Evolutionary conservation across 2,329 filamentous ascomycete genomes (phyloP), one percentile per base, ranked within the genome.

Genomic region (Neopestalotiopsis rosae): DNA sequence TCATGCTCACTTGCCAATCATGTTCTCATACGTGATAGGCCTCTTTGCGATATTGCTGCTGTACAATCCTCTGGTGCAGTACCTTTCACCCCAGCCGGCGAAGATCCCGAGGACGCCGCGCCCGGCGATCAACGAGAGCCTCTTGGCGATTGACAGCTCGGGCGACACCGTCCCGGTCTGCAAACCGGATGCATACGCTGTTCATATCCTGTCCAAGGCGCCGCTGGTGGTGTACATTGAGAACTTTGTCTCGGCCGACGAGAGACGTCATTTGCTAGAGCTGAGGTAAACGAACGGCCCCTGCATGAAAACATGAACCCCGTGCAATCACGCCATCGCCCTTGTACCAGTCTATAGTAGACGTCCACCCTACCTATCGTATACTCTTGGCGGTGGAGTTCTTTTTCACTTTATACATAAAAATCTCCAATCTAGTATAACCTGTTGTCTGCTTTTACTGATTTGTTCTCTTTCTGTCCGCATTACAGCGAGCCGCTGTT

Each of bases 141-240:
- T 88, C 45, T 76, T 88, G 65, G 86, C 86, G 24, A 76, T 87
- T 61, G 85, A 88, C 65, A 68, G 68, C 6, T 71, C 75, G 56
- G 80, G 82, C 71, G 79, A 79, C 64, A 80, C 80, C 24, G 72
- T 72, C 32, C 63, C 68, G 17, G 34, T 12, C 9, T 87, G 85
- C 67, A 74, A 76, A 0, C 73, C 78, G 1, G 81, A 86, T 69
- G 71, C 79, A 2, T 87, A 87, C 74, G 77, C 79, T 1, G 81
- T 85, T 57, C 84, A 86, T 67, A 79, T 88, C 30, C 75, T 85
- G 68, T 86, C 81, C 59, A 81, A 83, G 67, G 83, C 83, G 67
- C 87, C 87, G 24, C 74, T 89, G 49, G 84, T 89, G 2, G 73
- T 89, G 4, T 89, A 89, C 70, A 77, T 89, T 13, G 85, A 88